Evolutionary conservation across 805 yeast genomes (phyloP).

Genomic region (Sugiyamaella americana): DNA sequence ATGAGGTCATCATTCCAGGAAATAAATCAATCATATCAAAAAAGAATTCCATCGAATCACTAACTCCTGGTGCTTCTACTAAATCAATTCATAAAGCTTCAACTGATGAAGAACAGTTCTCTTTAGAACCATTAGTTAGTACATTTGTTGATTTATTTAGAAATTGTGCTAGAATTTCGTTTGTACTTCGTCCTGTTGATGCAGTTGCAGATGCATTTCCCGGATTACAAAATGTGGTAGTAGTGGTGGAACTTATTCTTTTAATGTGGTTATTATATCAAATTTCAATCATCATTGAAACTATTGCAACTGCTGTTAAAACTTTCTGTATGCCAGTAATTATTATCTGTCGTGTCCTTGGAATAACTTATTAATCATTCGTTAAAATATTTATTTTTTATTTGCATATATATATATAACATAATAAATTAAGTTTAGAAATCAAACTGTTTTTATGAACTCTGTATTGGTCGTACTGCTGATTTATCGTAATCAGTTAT

Average conservation of each 20-base stretch:
- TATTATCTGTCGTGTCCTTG: conserved; percentile 20
- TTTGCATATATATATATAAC: neutral
- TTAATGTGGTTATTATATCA: conserved; percentile 28
- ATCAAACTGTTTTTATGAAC: too few species aligned
- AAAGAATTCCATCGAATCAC: neutral
- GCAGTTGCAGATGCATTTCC: conserved; percentile 25
- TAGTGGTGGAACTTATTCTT: conserved; percentile 23
- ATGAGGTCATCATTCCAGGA: neutral
- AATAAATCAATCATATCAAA: neutral
- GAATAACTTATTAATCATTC: conserved; percentile 13
- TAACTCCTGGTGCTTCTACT: neutral
- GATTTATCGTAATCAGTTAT: too few species aligned
- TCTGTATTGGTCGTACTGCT: too few species aligned
- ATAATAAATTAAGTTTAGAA: too few species aligned
- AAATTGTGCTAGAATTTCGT: conserved; percentile 20
- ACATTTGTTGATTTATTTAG: conserved; percentile 19
- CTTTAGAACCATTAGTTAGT: conserved; percentile 14
- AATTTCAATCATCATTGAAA: conserved; percentile 26
- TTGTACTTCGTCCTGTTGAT: conserved; percentile 26
- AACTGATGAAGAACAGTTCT: neutral
- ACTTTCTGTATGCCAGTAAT: conserved; percentile 27
- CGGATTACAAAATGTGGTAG: conserved; percentile 19
- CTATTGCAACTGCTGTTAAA: conserved; percentile 23
- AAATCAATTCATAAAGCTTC: neutral
- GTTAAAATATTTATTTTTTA: neutral